Evolutionary conservation across 202 grass and related monocot genomes (phyloP), one percentile per base, ranked within the genome.

Genomic region (Panicum hallii): DNA sequence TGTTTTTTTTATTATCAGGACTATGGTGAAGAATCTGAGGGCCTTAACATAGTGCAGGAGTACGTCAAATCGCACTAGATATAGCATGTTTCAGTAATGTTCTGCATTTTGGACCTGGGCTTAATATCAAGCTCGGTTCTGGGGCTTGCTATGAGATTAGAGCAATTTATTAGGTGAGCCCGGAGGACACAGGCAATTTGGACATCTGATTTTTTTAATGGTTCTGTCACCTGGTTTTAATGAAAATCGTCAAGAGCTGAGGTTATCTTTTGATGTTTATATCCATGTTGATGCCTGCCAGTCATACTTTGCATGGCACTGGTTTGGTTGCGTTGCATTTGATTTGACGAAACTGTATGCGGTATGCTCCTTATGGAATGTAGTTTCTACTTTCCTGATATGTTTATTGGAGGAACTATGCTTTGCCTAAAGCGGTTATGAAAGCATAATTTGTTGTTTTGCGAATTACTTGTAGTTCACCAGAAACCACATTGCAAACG

Each of bases 21-120:
- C 79, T 89, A 89, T 1, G 91, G 91, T 63, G 88, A 93, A 54
- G 91, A 91, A 68, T 91, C 79, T 0, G 91, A 90, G 82, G 92
- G 92, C 68, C 77, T 91, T 22, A 85, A 91, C 78, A 91, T 91
- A 67, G 89, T 94, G 20, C 85, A 88, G 76, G 74, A 91, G 65
- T 91, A 91, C 9, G 89, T 87, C 74, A 94, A 89, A 34, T 86
- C 89, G 0, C 88, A 94, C 63, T 90, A 75, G 72, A 71, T 55
- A 36, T 67, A 80, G 30, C 12, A 9, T 26, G 26, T 26, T 26
- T 26, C 26, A 26, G 26, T 26, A 26, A 26, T 26, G 26, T 26
- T 26, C 26, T 26, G 26, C 26, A 26, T 26, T 26, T 26, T 26
- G 26, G 26, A 26, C 26, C 26, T 26, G 26, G 26, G 26, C 26